These are phyloP conservation scores for Orbilia oligospora DNA, from an alignment of 2,329 filamentous ascomycete species.

Conservation along the genomic window DNA sequence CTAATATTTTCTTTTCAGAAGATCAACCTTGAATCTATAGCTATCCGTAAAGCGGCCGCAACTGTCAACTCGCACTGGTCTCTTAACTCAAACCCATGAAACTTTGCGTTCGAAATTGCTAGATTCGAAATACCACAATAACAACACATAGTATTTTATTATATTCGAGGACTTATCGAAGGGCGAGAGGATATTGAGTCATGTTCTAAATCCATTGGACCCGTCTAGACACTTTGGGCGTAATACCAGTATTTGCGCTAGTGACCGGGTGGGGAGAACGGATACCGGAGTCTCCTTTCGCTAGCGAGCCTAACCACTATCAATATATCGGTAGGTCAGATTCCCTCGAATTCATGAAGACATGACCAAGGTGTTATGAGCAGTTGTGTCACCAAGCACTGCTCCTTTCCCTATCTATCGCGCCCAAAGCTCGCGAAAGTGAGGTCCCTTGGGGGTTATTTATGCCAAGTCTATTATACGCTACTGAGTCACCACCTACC, in stretches of 20 bases:
- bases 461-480: background rate
- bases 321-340: background rate
- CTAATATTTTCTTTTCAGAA: background rate
- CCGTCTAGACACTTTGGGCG: too few species aligned
- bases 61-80: background rate
- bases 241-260: background rate
- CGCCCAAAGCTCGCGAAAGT: background rate
- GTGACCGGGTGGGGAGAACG: background rate
- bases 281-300: background rate
- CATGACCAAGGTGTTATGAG: background rate
- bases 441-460: background rate
- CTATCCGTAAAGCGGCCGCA: background rate
- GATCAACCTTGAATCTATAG: background rate
- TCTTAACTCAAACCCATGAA: background rate
- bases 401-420: background rate
- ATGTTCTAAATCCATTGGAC: background rate
- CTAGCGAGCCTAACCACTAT: background rate
- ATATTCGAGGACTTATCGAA: background rate
- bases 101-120: background rate
- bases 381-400: background rate
- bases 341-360: background rate
- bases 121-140: constrained; percentile 5
- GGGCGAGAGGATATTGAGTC: background rate
- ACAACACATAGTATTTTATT: background rate
- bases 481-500: constrained; percentile 3